phyloP scores from a whole-genome alignment of 805 yeast genomes.

The Suhomyces vadensis region DNA sequence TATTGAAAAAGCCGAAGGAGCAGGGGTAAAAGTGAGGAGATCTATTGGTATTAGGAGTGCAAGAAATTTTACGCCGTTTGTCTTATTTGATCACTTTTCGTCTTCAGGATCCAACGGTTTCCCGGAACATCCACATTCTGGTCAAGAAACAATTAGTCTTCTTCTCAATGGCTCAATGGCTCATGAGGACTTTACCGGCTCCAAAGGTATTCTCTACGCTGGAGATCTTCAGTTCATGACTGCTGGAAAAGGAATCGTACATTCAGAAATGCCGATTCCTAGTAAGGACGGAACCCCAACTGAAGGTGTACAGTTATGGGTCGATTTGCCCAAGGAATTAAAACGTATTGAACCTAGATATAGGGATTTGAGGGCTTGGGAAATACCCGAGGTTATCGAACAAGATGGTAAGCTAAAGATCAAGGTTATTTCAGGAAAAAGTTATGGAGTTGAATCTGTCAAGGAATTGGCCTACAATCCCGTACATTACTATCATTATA shows the following conservation, averaged over 20 bases:
- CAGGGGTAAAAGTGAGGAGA: slow-evolving; percentile 83
- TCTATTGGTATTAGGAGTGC: slow-evolving; percentile 68
- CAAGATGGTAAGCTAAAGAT: slow-evolving; percentile 62
- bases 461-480: slow-evolving; percentile 83
- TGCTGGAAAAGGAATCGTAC: slow-evolving; percentile 85
- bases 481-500: slow-evolving; percentile 68
- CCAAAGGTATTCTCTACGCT: slow-evolving; percentile 69
- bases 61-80: slow-evolving; percentile 78
- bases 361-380: slow-evolving; percentile 68
- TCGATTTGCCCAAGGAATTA: slow-evolving; percentile 67
- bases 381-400: slow-evolving; percentile 69
- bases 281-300: slow-evolving; percentile 44
- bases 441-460: slow-evolving; percentile 71
- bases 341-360: slow-evolving; percentile 72
- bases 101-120: slow-evolving; percentile 69
- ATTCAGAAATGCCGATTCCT: slow-evolving; percentile 80
- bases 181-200: slow-evolving; percentile 86
- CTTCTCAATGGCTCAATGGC: slow-evolving; percentile 66
- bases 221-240: slow-evolving; percentile 95
- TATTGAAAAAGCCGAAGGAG: slow-evolving; percentile 78
- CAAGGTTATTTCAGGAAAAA: slow-evolving; percentile 73
- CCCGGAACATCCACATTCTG: slow-evolving; percentile 83
- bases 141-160: slow-evolving; percentile 76
- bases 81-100: slow-evolving; percentile 78
- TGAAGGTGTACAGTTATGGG: slow-evolving; percentile 85